Evolutionary conservation across 352 stramenopile genomes (phyloP).

Genomic region (Blastocystis sp.): DNA sequence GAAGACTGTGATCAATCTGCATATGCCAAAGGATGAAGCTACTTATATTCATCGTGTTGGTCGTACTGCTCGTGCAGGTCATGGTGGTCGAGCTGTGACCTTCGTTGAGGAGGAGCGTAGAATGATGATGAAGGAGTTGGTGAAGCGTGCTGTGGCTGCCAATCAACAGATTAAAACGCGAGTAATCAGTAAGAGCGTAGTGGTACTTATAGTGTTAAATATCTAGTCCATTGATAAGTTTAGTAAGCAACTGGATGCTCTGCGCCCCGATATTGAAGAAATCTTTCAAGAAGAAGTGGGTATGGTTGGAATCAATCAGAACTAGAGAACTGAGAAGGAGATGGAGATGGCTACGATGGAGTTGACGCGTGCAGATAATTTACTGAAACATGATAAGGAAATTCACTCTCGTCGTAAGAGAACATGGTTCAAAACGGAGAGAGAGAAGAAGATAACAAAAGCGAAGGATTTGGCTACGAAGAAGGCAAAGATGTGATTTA

Average conservation of each 20-base stretch:
- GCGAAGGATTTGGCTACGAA: conserved; percentile 59
- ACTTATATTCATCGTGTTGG: conserved; percentile 98
- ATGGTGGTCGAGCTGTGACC: conserved; percentile 82
- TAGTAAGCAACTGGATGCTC: conserved; percentile 46
- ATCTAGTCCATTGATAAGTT: conserved; percentile 69
- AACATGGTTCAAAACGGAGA: conserved; percentile 87
- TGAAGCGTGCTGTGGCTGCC: conserved; percentile 74
- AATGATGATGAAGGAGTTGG: conserved; percentile 89
- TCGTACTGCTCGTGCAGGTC: conserved; percentile 91
- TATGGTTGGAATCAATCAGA: conserved; percentile 50
- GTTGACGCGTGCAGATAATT: conserved; percentile 81
- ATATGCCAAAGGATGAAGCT: conserved; percentile 95
- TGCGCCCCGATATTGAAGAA: conserved; percentile 70
- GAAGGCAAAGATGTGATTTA: conserved; percentile 62
- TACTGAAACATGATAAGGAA: conserved; percentile 84
- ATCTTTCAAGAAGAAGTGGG: conserved; percentile 75
- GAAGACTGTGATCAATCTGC: conserved; percentile 98
- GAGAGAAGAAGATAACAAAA: conserved; percentile 78
- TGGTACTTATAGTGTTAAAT: not conserved
- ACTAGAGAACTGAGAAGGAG: conserved; percentile 78
- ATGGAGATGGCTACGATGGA: conserved; percentile 84
- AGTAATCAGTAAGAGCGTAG: conserved; percentile 68
- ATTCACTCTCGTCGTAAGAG: conserved; percentile 80
- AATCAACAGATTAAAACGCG: conserved; percentile 76
- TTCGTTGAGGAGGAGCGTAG: conserved; percentile 83